phyloP scores from a whole-genome alignment of 2,329 filamentous ascomycete species.

The Trichoderma hamatum region DNA sequence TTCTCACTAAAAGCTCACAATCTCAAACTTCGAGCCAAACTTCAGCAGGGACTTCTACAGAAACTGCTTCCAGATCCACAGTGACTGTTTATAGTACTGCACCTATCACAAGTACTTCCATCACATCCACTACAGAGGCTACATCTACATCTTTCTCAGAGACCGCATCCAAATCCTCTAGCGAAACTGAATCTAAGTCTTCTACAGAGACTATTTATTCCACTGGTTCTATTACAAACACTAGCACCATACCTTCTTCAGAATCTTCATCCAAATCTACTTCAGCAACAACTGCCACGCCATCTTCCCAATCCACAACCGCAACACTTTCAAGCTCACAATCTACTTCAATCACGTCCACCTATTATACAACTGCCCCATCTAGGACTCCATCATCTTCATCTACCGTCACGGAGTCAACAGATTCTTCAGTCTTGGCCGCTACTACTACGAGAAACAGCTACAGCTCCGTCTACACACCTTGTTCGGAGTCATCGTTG shows the following conservation, averaged over 20 bases:
- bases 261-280: background rate
- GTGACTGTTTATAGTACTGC: background rate
- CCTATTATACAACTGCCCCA: background rate
- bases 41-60: background rate
- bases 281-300: background rate
- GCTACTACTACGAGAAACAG: background rate
- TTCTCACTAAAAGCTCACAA: conserved; percentile 4
- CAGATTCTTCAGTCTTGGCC: conserved; percentile 9
- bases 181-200: background rate
- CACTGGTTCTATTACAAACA: background rate
- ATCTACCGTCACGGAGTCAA: background rate
- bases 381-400: background rate
- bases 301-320: background rate
- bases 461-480: background rate
- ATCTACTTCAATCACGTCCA: background rate
- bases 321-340: background rate
- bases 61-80: background rate
- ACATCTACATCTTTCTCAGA: background rate
- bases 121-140: background rate
- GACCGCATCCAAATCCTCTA: background rate
- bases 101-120: background rate
- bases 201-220: background rate
- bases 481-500: background rate
- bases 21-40: background rate
- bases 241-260: background rate